A percentile compares a stretch with the other conserved stretches of the same genome.
These are phyloP conservation scores for Populus simonii DNA, from an alignment of 345 rosid species.

Conservation along the genomic window DNA sequence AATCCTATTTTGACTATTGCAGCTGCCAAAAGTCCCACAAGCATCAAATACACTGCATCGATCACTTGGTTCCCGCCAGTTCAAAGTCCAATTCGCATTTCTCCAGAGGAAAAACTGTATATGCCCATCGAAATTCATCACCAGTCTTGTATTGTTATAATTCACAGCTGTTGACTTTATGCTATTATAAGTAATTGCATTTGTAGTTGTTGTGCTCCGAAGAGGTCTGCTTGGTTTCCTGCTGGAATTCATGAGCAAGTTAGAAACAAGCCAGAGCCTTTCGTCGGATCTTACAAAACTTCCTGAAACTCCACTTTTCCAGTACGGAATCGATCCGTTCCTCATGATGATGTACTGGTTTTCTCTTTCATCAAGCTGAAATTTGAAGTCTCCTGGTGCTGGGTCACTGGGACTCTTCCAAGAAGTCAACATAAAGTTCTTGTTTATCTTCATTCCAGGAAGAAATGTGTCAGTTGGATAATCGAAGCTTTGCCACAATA, in stretches of 20 bases:
- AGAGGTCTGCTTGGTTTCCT: neutral
- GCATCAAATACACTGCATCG: constrained; percentile 40
- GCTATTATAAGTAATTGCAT: neutral
- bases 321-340: neutral
- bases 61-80: constrained; percentile 45
- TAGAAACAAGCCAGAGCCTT: neutral
- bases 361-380: neutral
- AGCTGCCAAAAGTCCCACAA: too few relatives aligned
- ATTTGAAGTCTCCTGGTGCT: constrained; percentile 8
- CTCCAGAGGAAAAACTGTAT: constrained; percentile 33
- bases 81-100: constrained; percentile 21
- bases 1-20: too few relatives aligned
- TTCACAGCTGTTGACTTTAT: neutral
- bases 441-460: neutral
- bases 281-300: neutral
- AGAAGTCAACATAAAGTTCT: neutral
- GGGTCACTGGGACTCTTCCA: neutral
- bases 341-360: constrained; percentile 1
- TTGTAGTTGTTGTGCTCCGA: neutral
- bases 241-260: neutral
- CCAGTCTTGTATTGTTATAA: constrained; percentile 2
- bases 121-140: constrained; percentile 38
- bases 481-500: neutral
- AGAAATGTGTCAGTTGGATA: neutral
- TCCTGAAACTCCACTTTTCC: constrained; percentile 11